A percentile compares a stretch with the other conserved stretches of the same genome.
These are phyloP conservation scores for Apophysomyces trapeziformis DNA, from an alignment of 371 early-diverging fungal species.

Conservation along the genomic window DNA sequence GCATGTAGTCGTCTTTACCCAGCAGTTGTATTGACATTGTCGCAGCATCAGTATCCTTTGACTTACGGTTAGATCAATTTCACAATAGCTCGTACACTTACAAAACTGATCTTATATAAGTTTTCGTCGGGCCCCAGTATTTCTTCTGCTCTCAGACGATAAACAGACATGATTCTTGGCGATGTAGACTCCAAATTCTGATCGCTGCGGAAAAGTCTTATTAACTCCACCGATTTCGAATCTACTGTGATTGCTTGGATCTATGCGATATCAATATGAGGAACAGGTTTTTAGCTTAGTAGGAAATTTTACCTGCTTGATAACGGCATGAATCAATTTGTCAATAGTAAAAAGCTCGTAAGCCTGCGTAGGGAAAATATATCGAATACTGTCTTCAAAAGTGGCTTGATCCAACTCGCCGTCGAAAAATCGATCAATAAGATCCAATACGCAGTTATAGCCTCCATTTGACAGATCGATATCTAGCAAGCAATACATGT, in stretches of 20 bases:
- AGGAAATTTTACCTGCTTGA: conserved; percentile 72
- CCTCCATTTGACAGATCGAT: conserved; percentile 64
- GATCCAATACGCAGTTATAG: conserved; percentile 75
- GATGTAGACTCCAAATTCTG: conserved; percentile 29
- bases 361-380: conserved; percentile 86
- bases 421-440: conserved; percentile 79
- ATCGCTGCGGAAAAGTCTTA: conserved; percentile 45
- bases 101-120: conserved; percentile 85
- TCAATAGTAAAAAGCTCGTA: conserved; percentile 89
- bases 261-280: conserved; percentile 18
- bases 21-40: conserved; percentile 85
- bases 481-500: conserved; percentile 29
- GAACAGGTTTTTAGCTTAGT: not conserved
- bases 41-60: conserved; percentile 59
- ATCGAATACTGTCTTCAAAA: conserved; percentile 93
- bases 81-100: conserved; percentile 41
- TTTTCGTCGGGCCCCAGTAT: conserved; percentile 81
- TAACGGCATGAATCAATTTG: conserved; percentile 75
- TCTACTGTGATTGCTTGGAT: conserved; percentile 50
- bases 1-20: conserved; percentile 83
- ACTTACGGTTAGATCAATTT: not conserved
- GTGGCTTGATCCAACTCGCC: conserved; percentile 80
- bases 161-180: conserved; percentile 51
- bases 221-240: conserved; percentile 28
- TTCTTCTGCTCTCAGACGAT: conserved; percentile 83